Evolutionary conservation across 768 basidiomycete species (phyloP).

Genomic region (Lepiota brunneoincarnata): DNA sequence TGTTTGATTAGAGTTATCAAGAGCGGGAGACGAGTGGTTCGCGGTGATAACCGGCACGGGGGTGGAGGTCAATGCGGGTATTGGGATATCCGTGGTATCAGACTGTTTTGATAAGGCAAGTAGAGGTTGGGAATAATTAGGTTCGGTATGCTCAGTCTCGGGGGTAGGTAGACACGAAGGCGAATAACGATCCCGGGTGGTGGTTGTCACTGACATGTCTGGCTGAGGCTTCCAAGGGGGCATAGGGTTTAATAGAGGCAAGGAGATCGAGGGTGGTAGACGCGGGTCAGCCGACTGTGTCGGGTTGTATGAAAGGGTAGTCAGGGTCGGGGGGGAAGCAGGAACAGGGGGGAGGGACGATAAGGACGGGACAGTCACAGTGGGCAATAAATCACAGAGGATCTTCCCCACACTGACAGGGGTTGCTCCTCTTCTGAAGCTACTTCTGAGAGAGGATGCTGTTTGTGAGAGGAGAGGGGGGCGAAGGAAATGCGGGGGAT

Average conservation of each 20-base stretch:
- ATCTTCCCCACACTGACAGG: slow-evolving; percentile 21
- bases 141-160: slow-evolving; percentile 1
- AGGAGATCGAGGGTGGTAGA: not conserved
- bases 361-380: slow-evolving; percentile 7
- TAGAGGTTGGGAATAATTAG: not conserved
- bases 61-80: not conserved
- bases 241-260: slow-evolving; percentile 3
- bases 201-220: not conserved
- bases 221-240: not conserved
- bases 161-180: slow-evolving; percentile 4
- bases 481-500: not conserved
- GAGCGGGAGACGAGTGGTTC: slow-evolving; percentile 2
- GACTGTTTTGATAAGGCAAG: not conserved
- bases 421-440: not conserved
- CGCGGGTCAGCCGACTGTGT: slow-evolving; percentile 3
- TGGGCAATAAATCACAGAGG: slow-evolving; percentile 10
- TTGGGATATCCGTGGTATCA: not conserved
- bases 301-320: not conserved
- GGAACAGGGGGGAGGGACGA: slow-evolving; percentile 2
- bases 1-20: not conserved
- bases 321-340: slow-evolving; percentile 2
- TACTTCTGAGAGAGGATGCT: not conserved
- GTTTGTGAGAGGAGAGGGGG: slow-evolving; percentile 1
- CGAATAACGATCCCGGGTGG: not conserved
- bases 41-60: slow-evolving; percentile 4